Conservation (phyloP, 306 rosid species). For the Malus domestica region ASM211411v1 NC_041795.1:17921501-17922000, state of each 20-base stretch:
- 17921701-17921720: conserved; percentile 59
- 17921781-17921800: conserved; percentile 51
- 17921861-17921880: neutral
- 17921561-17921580: conserved; percentile 58
- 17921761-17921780: conserved; percentile 62
- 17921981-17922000: neutral
- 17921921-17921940: neutral
- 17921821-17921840: neutral
- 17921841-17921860: neutral
- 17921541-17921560: conserved; percentile 69
- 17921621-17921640: neutral
- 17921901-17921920: neutral
- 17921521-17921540: conserved; percentile 59
- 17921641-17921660: neutral
- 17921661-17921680: conserved; percentile 59
- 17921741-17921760: conserved; percentile 80
- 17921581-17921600: conserved; percentile 7
- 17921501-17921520: conserved; percentile 68
- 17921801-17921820: neutral
- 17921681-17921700: conserved; percentile 54
- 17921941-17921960: neutral
- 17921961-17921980: neutral
- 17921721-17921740: conserved; percentile 91
- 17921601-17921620: neutral
- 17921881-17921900: neutral